Base-by-base conservation (phyloP, 345 rosid species). In the Salix koriyanagi region DNA sequence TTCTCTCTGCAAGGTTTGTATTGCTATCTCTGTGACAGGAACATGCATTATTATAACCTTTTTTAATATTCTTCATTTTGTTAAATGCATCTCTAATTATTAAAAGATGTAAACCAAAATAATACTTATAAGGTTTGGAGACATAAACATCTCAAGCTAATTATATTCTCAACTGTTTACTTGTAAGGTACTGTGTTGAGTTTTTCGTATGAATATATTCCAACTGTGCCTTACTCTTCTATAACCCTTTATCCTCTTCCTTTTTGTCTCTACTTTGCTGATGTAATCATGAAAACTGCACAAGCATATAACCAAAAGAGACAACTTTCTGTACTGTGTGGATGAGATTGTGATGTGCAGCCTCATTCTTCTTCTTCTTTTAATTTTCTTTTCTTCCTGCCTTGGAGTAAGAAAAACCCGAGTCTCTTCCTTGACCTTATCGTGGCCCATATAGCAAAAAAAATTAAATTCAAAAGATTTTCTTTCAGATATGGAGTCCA, bases 401-500 rank as follows among this genome's bases (percentile, higher is more conserved):
- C 64, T 10, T 61, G 11, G 30, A 44, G 3, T 44, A 5, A 44
- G 50, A 44, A 44, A 44, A 13, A 44, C 16, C 15, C 3, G 16
- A 12, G 28, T n/a, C 68, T 64, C 72, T 61, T 28, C 30, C 65
- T 50, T 67, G 18, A 18, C 41, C 25, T 64, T 70, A 28, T 69
- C 6, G 16, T 65, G 44, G 67, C 23, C 12, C 2, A 5, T 42
- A 7, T 54, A 75, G 74, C 69, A 71, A 52, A 72, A 52, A 72
- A 75, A 23, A 69, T 5, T 74, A 6, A 30, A 67, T 37, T 64
- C 23, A 18, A 52, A 46, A 46, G 18, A 48, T 72, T 4, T 75
- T 60, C 70, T 86, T 77, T 78, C 79, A 92, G 98, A 79, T 92
- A 83, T 87, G 94, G 96, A 83, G 86, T 94, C 76, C 81, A 83